Percentiles rank a stretch among this genome's conserved stretches.
Evolutionary conservation across 2,329 filamentous ascomycete genomes (phyloP).

Genomic region (Colletotrichum tofieldiae): DNA sequence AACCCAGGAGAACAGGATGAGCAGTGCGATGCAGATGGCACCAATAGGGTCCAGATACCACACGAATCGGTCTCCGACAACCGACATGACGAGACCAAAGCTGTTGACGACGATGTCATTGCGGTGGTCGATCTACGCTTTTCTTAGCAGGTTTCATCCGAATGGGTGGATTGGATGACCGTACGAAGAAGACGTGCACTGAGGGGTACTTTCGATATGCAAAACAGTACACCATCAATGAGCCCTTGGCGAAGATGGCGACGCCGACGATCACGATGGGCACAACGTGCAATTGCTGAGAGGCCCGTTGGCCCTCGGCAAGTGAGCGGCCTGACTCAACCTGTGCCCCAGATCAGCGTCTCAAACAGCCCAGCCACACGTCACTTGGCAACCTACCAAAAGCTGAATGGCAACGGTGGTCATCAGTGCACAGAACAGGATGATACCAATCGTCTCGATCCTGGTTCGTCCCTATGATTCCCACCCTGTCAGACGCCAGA

Average conservation of each 20-base stretch:
- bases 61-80: conserved; percentile 65
- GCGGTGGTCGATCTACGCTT: conserved; percentile 65
- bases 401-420: conserved; percentile 76
- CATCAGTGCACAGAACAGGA: conserved; percentile 78
- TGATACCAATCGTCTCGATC: conserved; percentile 76
- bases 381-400: conserved; percentile 59
- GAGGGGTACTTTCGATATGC: conserved; percentile 67
- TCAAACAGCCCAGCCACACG: conserved; percentile 36
- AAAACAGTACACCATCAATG: conserved; percentile 69
- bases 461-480: conserved; percentile 67
- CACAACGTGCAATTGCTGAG: conserved; percentile 65
- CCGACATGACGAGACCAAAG: conserved; percentile 70
- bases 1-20: conserved; percentile 75
- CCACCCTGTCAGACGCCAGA: conserved; percentile 18
- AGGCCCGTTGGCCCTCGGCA: conserved; percentile 58
- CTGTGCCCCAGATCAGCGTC: conserved; percentile 48
- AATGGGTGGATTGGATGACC: conserved; percentile 23
- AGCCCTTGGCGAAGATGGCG: conserved; percentile 68
- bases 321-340: conserved; percentile 71
- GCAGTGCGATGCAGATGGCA: conserved; percentile 72
- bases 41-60: conserved; percentile 76
- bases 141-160: conserved; percentile 27
- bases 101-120: conserved; percentile 71
- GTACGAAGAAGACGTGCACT: conserved; percentile 69
- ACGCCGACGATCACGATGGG: conserved; percentile 69